Evolutionary conservation across 352 stramenopile species (phyloP), one percentile per base, ranked within the genome.

Genomic region (Pythium apleroticum): DNA sequence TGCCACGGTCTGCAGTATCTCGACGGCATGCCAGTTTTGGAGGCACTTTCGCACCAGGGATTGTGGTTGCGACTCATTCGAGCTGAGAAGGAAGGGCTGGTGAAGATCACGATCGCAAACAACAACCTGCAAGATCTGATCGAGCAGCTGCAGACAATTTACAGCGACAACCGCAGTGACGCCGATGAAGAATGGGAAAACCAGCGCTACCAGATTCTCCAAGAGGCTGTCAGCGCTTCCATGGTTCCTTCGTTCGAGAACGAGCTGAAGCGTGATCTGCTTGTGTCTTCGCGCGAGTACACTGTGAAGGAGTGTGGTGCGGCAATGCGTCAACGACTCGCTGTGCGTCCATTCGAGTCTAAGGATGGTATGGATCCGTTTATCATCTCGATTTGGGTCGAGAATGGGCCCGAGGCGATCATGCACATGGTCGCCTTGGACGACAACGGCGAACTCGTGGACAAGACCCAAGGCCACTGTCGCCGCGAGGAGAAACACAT

Each of bases 321-420:
- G 24, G 71, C 73, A 15, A 78, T 96, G 65, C 77, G 81, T n/a
- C 70, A 90, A 41, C 76, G 86, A 3, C 58, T 96, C 15, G 79
- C 72, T 14, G 88, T 95, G 15, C 80, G 88, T 31, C 88, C 88
- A 0, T 96, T 90, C 46, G 88, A 95, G 53, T 76, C 86, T 22
- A 76, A 86, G 28, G 86, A 96, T 57, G 83, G 83, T 0, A 68
- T 80, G 8, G 88, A 96, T 49, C 86, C 88, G 12, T 91, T 81
- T 45, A 88, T 96, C 54, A 82, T 96, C 49, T 94, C 86, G 17
- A 95, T 96, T 58, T 96, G 86, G 85, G 83, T 96, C 46, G 88
- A 96, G 57, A 81, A 74, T 55, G 80, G 66, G 28, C 84, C 86
- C 54, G 79, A 95, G 49, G 84, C 85, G 24, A 89, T 96, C 45